These are phyloP conservation scores for Sporothrix inflata DNA, from an alignment of 2,329 filamentous ascomycete genomes.

Conservation along the genomic window DNA sequence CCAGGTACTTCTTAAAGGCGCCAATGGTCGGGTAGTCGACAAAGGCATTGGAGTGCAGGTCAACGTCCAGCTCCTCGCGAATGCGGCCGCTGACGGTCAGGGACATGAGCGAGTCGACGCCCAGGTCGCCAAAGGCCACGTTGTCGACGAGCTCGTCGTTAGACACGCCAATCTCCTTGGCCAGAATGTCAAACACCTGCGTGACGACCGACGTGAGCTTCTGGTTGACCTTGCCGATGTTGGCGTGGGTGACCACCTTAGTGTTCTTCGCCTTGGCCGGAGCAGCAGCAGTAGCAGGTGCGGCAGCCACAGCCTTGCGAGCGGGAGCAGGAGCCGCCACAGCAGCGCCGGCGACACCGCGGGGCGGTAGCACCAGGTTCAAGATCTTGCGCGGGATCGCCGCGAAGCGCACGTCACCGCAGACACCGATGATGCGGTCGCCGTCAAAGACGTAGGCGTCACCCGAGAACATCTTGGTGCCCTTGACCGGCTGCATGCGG, in stretches of 20 bases:
- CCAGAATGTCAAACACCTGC: constrained; percentile 57
- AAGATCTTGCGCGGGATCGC: constrained; percentile 67
- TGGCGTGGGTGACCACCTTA: constrained; percentile 51
- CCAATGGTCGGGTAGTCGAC: constrained; percentile 59
- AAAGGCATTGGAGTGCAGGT: constrained; percentile 57
- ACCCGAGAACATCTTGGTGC: constrained; percentile 55
- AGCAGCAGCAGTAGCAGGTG: constrained; percentile 40
- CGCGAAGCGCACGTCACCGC: constrained; percentile 66
- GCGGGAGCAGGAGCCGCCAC: constrained; percentile 38
- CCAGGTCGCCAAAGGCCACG: constrained; percentile 60
- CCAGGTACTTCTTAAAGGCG: constrained; percentile 53
- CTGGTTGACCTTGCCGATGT: constrained; percentile 54
- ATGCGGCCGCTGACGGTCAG: constrained; percentile 61
- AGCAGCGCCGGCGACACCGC: constrained; percentile 48
- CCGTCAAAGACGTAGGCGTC: constrained; percentile 60
- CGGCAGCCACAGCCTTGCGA: constrained; percentile 42
- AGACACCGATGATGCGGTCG: constrained; percentile 52
- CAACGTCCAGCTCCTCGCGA: constrained; percentile 60
- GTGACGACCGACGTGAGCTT: constrained; percentile 53
- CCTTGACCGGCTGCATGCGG: constrained; percentile 59
- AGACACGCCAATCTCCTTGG: constrained; percentile 59
- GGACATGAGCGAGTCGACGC: constrained; percentile 65
- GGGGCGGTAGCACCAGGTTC: constrained; percentile 68
- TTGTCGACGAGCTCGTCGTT: constrained; percentile 60
- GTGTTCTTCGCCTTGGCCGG: constrained; percentile 43